A percentile compares a stretch with the other conserved stretches of the same genome.
Evolutionary conservation across 192 early-diverging fungal species (phyloP).

Genomic region (Mortierella antarctica): DNA sequence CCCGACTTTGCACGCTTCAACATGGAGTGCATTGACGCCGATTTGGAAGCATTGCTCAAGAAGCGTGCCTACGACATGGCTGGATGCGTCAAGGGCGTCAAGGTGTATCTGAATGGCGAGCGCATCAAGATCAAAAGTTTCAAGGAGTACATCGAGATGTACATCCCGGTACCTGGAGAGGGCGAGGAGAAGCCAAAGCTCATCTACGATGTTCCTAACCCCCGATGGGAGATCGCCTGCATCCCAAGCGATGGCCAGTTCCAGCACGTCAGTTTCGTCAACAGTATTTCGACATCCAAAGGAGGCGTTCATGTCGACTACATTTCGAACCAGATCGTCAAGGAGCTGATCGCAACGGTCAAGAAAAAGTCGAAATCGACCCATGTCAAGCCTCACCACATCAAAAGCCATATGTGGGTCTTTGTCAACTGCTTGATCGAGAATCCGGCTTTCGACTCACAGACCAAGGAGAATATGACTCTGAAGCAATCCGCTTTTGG

Average conservation of each 20-base stretch:
- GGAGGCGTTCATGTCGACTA: slow-evolving; percentile 93
- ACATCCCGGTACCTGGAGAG: slow-evolving; percentile 54
- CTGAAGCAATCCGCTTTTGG: slow-evolving; percentile 80
- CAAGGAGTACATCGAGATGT: slow-evolving; percentile 91
- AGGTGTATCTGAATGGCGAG: slow-evolving; percentile 88
- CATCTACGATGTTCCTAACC: slow-evolving; percentile 80
- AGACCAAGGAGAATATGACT: slow-evolving; percentile 97
- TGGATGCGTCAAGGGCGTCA: slow-evolving; percentile 84
- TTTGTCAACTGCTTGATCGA: slow-evolving; percentile 96
- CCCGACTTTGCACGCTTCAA: slow-evolving; percentile 93
- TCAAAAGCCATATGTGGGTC: slow-evolving; percentile 91
- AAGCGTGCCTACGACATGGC: slow-evolving; percentile 96
- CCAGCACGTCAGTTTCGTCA: slow-evolving; percentile 96
- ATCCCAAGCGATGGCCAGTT: slow-evolving; percentile 95
- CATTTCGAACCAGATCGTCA: slow-evolving; percentile 84
- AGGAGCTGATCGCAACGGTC: slow-evolving; percentile 71
- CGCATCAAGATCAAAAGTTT: slow-evolving; percentile 88
- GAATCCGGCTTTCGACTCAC: slow-evolving; percentile 96
- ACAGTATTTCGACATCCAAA: slow-evolving; percentile 94
- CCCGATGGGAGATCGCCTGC: slow-evolving; percentile 95
- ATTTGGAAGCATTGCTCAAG: slow-evolving; percentile 86
- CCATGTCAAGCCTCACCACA: slow-evolving; percentile 82
- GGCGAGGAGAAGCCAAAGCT: slow-evolving; percentile 57
- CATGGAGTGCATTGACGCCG: slow-evolving; percentile 88
- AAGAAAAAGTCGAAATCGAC: slow-evolving; percentile 80